These are phyloP conservation scores for Pharnaceum exiguum DNA, from an alignment of 148 eudicot genomes.

Conservation along the genomic window DNA sequence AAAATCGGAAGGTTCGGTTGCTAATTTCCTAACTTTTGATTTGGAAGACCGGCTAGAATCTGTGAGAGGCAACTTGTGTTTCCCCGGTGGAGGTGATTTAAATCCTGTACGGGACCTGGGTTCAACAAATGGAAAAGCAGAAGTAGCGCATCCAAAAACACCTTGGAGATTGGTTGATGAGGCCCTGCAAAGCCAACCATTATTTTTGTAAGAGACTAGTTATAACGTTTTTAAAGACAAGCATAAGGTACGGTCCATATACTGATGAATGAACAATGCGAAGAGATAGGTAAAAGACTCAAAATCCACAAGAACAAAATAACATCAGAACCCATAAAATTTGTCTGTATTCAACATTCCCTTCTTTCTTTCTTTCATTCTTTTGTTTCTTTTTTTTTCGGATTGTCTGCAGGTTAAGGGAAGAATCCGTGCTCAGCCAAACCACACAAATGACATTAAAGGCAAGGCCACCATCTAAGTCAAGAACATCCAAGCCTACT, in stretches of 20 bases:
- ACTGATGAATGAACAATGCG: not conserved
- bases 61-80: conserved; percentile 53
- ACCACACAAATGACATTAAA: too few species aligned
- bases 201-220: not conserved
- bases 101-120: conserved; percentile 29
- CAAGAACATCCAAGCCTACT: too few species aligned
- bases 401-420: too few species aligned
- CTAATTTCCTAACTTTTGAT: conserved; percentile 58
- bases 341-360: too few species aligned
- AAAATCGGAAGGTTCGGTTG: conserved; percentile 31
- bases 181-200: conserved; percentile 29
- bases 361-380: too few species aligned
- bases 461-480: too few species aligned
- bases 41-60: conserved; percentile 54
- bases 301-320: too few species aligned
- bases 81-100: conserved; percentile 49
- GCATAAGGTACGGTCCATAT: not conserved
- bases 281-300: too few species aligned
- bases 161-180: conserved; percentile 46
- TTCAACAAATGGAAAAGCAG: conserved; percentile 46
- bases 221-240: not conserved
- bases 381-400: too few species aligned
- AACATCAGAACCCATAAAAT: too few species aligned
- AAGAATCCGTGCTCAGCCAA: too few species aligned
- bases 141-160: conserved; percentile 40